These are phyloP conservation scores for Colletotrichum paranaense DNA, from an alignment of 2,329 filamentous ascomycete genomes.

Conservation along the genomic window DNA sequence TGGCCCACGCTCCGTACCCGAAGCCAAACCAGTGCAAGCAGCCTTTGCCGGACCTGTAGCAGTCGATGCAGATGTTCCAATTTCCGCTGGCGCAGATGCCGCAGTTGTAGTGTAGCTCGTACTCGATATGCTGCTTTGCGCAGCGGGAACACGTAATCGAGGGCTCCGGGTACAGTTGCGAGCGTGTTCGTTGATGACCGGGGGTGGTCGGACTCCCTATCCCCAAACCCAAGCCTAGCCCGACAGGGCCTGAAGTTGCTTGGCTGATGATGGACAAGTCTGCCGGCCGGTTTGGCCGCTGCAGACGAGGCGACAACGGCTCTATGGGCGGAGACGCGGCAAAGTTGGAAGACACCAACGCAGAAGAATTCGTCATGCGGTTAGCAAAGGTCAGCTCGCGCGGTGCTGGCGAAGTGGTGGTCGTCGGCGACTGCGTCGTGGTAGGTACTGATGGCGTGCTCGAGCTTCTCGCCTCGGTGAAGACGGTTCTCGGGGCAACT, in stretches of 20 bases:
- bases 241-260: slow-evolving; percentile 42
- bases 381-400: slow-evolving; percentile 51
- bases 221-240: slow-evolving; percentile 44
- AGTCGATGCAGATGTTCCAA: slow-evolving; percentile 84
- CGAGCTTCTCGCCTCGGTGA: slow-evolving; percentile 56
- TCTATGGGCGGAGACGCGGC: slow-evolving; percentile 33
- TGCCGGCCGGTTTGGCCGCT: slow-evolving; percentile 48
- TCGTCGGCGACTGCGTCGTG: slow-evolving; percentile 36
- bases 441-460: slow-evolving; percentile 49
- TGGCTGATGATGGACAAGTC: slow-evolving; percentile 53
- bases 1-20: slow-evolving; percentile 75
- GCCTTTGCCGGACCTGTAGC: slow-evolving; percentile 81
- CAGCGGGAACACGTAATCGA: slow-evolving; percentile 81
- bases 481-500: slow-evolving; percentile 50
- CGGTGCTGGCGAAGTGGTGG: slow-evolving; percentile 35
- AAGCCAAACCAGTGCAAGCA: slow-evolving; percentile 93
- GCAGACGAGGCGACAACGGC: slow-evolving; percentile 25
- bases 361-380: slow-evolving; percentile 40
- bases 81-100: slow-evolving; percentile 73
- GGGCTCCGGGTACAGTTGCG: slow-evolving; percentile 74
- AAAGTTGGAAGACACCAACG: slow-evolving; percentile 35
- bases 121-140: slow-evolving; percentile 78
- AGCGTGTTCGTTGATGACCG: slow-evolving; percentile 53
- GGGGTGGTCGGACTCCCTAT: slow-evolving; percentile 47
- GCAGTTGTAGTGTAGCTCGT: slow-evolving; percentile 89